Evolutionary conservation across 2,329 filamentous ascomycete species (phyloP), one percentile per base, ranked within the genome.

Genomic region (Stagonosporopsis tanaceti): DNA sequence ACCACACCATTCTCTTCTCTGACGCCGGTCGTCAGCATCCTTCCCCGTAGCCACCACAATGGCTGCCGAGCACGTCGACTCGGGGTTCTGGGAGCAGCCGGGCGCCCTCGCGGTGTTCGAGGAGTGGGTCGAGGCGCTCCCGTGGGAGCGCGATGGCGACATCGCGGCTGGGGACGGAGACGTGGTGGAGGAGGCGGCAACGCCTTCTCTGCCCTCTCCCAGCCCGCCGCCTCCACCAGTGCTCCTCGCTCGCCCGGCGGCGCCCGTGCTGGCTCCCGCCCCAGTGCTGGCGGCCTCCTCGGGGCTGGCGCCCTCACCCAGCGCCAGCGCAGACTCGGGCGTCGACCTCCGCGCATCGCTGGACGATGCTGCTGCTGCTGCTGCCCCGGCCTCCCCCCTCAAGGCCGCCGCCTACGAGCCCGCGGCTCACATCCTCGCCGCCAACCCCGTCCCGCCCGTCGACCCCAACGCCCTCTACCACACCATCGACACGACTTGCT

Each of bases 401-500:
- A 24, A 20, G 3, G 22, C 24, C 32, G 3, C n/a, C 45, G 35
- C 11, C 17, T 57, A 57, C 34, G 6, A 25, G 2, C 54, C 54
- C 3, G 9, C 24, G 9, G 32, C 38, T 0, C 15, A 22, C 15
- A 22, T 57, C n/a, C 42, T 59, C 28, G 27, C 40, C 9, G 17
- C 34, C 14, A 39, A 59, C 15, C 53, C 53, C n/a, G 35, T 41
- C 11, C 4, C 24, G 1, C 11, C 56, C 17, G 24, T 35, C 22
- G 46, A 40, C 28, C 38, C 41, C 4, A 25, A 25, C 2, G 37
- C 57, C 8, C 38, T 61, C 25, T 72, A 71, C 45, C 38, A 46
- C 8, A 39, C 53, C 6, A 70, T 67, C 28, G 40, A 39, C 32
- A 22, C 37, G 1, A 53, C 60, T 6, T 32, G 24, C 20, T 74